phyloP scores from a whole-genome alignment of 768 basidiomycete genomes.

The Paxillus rubicundulus region DNA sequence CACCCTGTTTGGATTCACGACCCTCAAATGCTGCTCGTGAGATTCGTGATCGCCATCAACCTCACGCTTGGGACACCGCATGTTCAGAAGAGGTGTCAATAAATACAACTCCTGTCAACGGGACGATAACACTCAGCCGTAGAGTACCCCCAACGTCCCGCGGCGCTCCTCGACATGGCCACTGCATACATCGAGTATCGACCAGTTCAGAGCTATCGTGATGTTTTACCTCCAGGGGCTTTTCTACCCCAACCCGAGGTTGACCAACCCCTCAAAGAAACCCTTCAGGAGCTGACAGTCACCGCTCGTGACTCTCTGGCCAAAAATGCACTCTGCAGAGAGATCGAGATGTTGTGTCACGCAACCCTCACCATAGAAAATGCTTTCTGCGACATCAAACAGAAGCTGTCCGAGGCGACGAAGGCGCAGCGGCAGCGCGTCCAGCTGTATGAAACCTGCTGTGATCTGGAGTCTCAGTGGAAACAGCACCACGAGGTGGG shows the following conservation, averaged over 20 bases:
- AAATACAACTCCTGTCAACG: constrained; percentile 11
- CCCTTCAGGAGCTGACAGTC: neutral
- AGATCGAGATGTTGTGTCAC: constrained; percentile 15
- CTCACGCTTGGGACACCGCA: neutral
- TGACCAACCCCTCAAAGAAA: neutral
- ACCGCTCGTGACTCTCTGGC: constrained; percentile 5
- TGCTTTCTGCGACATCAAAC: constrained; percentile 14
- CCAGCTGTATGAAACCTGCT: constrained; percentile 12
- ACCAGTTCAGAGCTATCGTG: neutral
- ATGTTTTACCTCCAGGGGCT: neutral
- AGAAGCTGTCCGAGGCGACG: constrained; percentile 5
- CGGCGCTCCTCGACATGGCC: constrained; percentile 4
- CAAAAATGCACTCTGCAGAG: constrained; percentile 12
- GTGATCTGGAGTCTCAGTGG: constrained; percentile 13
- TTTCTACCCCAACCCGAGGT: neutral
- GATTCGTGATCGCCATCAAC: neutral
- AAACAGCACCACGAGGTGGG: constrained; percentile 12
- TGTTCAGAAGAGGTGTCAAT: neutral
- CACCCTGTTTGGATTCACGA: constrained; percentile 6
- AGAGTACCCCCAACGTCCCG: neutral
- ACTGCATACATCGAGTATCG: constrained; percentile 1
- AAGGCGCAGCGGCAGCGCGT: constrained; percentile 6
- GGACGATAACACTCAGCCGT: neutral
- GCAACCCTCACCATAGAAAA: constrained; percentile 18
- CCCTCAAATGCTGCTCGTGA: neutral